phyloP scores from a whole-genome alignment of 202 grass and related monocot species.

The Panicum virgatum region DNA sequence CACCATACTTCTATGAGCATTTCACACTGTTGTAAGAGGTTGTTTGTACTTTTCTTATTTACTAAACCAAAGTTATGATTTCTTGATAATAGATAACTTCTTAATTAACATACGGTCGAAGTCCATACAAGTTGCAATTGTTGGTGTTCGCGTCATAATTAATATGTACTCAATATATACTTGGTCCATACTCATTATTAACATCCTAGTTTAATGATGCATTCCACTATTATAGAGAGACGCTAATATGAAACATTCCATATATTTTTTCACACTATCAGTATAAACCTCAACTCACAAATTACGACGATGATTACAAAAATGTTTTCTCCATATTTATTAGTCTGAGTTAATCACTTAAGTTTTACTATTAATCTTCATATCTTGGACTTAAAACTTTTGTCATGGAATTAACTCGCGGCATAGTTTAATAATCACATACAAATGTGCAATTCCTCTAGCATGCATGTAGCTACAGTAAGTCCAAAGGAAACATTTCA shows the following conservation, averaged over 20 bases:
- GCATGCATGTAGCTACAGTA: background rate
- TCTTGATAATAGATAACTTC: background rate
- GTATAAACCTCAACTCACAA: background rate
- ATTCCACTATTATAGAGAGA: background rate
- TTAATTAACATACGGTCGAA: background rate
- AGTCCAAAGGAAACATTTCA: background rate
- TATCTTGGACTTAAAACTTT: background rate
- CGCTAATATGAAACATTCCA: background rate
- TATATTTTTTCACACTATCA: background rate
- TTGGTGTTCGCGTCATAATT: background rate
- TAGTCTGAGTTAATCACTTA: background rate
- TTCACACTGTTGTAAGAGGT: background rate
- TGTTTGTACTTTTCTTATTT: background rate
- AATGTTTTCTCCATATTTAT: background rate
- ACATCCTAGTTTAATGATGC: background rate
- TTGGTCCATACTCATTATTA: background rate
- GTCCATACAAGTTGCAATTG: background rate
- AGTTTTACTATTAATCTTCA: background rate
- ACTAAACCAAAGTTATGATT: background rate
- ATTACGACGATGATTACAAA: too few species aligned
- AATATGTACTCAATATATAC: background rate
- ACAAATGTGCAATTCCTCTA: background rate
- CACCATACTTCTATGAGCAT: background rate
- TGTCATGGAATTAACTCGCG: background rate
- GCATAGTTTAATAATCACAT: background rate